phyloP scores from a whole-genome alignment of 805 yeast species.

The Nakazawaea holstii region DNA sequence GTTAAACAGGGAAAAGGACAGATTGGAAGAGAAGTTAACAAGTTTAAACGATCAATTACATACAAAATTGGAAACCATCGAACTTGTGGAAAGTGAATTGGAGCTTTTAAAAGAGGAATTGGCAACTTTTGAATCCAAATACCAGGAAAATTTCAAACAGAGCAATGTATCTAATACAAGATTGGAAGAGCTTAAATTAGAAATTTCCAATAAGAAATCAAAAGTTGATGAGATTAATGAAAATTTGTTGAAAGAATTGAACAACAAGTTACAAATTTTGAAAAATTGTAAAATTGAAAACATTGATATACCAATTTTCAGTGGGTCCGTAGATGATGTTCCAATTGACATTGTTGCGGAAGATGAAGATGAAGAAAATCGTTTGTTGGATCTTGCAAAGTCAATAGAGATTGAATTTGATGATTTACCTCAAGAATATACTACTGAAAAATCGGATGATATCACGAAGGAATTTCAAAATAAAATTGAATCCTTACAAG shows the following conservation, averaged over 20 bases:
- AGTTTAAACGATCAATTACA: conserved; percentile 28
- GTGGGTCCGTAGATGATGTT: conserved; percentile 55
- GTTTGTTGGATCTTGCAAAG: conserved; percentile 28
- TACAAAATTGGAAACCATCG: conserved; percentile 26
- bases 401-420: conserved; percentile 52
- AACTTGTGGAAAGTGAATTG: conserved; percentile 33
- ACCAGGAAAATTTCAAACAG: not conserved
- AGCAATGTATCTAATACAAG: conserved; percentile 8
- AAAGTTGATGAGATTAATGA: conserved; percentile 41
- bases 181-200: conserved; percentile 23
- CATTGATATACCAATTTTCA: conserved; percentile 53
- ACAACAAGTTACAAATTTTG: conserved; percentile 54
- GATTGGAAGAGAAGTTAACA: conserved; percentile 28
- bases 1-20: conserved; percentile 33
- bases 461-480: conserved; percentile 29
- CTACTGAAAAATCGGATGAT: conserved; percentile 29
- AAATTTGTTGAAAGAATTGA: conserved; percentile 43
- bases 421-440: conserved; percentile 36
- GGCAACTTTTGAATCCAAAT: conserved; percentile 22
- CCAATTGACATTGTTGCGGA: conserved; percentile 51
- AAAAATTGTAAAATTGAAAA: conserved; percentile 74
- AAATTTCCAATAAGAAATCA: conserved; percentile 26
- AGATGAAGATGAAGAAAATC: conserved; percentile 25
- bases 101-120: conserved; percentile 32
- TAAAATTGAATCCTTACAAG: conserved; percentile 27